Conservation (phyloP, 169 alveolate species). For the Eimeria zaria region DNA sequence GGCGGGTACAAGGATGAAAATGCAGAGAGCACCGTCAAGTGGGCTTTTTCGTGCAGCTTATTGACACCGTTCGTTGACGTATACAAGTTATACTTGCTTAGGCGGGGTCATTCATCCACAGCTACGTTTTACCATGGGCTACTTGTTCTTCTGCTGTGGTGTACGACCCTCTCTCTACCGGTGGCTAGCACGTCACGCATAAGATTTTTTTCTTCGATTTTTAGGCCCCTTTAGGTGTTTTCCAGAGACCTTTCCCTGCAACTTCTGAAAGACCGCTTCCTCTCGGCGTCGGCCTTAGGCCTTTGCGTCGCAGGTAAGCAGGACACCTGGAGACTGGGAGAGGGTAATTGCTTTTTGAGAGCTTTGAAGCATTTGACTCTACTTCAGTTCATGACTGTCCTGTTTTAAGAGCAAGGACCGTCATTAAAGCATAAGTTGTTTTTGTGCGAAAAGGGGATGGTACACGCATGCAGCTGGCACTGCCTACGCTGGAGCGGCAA, state of each 20-base stretch:
- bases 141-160: not conserved
- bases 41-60: too few species aligned
- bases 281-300: not conserved
- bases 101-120: too few species aligned
- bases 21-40: not conserved
- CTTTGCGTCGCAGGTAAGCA: not conserved
- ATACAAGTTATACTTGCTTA: too few species aligned
- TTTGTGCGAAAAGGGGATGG: not conserved
- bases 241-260: not conserved
- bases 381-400: not conserved
- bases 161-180: not conserved
- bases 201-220: too few species aligned
- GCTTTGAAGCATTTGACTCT: not conserved
- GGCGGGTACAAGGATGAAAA: not conserved
- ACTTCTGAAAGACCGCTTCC: not conserved
- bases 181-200: not conserved
- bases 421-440: not conserved
- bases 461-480: slow-evolving; percentile 24
- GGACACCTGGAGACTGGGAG: not conserved
- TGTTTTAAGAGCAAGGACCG: not conserved
- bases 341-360: not conserved
- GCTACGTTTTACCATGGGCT: too few species aligned
- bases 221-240: too few species aligned
- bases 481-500: slow-evolving; percentile 29
- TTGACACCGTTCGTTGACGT: too few species aligned